phyloP scores from a whole-genome alignment of 1,284 basidiomycete genomes.

The Melampsora larici-populina region DNA sequence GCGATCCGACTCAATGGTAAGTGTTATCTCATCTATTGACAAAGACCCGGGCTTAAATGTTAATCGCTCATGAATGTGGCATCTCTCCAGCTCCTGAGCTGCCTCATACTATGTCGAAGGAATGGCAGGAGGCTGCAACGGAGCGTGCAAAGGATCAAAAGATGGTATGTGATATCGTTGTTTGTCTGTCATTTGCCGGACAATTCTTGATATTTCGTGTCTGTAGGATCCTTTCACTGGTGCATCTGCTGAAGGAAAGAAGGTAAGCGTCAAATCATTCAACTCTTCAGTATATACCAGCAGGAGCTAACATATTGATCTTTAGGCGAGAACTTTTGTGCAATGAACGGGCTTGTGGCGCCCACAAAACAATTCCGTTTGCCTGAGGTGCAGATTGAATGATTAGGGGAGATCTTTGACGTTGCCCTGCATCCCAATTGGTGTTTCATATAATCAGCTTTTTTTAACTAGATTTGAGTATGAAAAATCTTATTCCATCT shows the following conservation, averaged over 20 bases:
- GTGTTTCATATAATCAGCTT: no score
- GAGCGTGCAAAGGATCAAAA: conserved; percentile 43
- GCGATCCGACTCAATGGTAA: conserved; percentile 27
- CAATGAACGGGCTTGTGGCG: not conserved
- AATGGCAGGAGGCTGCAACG: conserved; percentile 42
- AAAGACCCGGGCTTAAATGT: no score
- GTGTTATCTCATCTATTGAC: not conserved
- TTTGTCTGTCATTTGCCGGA: not conserved
- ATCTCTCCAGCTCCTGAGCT: conserved; percentile 22
- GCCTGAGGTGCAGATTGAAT: no score
- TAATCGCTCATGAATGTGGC: no score
- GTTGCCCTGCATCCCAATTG: no score
- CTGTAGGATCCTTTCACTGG: conserved; percentile 42
- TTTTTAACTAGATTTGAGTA: no score
- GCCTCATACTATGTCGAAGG: conserved; percentile 43
- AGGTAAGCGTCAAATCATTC: conserved; percentile 16
- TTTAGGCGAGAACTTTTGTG: conserved; percentile 38
- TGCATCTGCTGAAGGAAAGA: conserved; percentile 36
- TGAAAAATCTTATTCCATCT: no score
- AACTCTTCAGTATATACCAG: not conserved
- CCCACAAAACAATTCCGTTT: no score
- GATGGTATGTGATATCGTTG: conserved; percentile 23
- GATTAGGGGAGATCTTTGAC: no score
- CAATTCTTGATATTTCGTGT: not conserved
- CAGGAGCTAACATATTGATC: not conserved